phyloP scores from a whole-genome alignment of 2,329 filamentous ascomycete species.

The Cladosporium sp. region DNA sequence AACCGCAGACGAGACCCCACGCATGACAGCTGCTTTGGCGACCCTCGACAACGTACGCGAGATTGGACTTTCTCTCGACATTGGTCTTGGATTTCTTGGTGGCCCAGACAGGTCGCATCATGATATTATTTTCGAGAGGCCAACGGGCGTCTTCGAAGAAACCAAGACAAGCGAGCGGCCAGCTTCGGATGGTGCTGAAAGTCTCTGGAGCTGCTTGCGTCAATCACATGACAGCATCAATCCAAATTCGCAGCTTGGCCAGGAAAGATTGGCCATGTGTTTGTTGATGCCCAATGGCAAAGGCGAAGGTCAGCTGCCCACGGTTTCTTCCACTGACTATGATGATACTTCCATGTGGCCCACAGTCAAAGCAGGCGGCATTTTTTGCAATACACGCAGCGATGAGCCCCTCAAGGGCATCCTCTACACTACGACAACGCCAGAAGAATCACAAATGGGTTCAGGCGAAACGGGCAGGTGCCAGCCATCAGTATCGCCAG shows the following conservation, averaged over 20 bases:
- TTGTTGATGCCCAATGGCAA: background rate
- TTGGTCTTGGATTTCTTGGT: conserved; percentile 62
- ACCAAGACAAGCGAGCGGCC: conserved; percentile 16
- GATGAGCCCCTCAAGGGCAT: background rate
- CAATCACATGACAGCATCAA: conserved; percentile 20
- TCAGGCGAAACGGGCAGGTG: too few relatives aligned
- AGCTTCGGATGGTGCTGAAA: conserved; percentile 18
- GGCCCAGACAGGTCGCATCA: conserved; percentile 56
- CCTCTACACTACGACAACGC: background rate
- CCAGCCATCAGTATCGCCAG: background rate
- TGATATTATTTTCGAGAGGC: conserved; percentile 43
- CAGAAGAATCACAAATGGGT: background rate
- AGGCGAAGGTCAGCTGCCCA: background rate
- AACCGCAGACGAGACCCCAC: conserved; percentile 59
- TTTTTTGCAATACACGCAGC: background rate
- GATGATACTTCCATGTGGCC: conserved; percentile 21
- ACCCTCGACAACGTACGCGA: conserved; percentile 55
- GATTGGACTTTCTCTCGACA: conserved; percentile 64
- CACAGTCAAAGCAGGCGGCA: conserved; percentile 10
- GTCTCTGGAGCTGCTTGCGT: conserved; percentile 26
- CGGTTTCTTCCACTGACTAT: conserved; percentile 11
- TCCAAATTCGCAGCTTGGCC: background rate
- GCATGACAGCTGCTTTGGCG: conserved; percentile 58
- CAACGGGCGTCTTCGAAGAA: conserved; percentile 44
- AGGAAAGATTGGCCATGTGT: background rate